Evolutionary conservation across 2,329 filamentous ascomycete genomes (phyloP), one percentile per base, ranked within the genome.

Genomic region (Aotearoamyces nothofagi): DNA sequence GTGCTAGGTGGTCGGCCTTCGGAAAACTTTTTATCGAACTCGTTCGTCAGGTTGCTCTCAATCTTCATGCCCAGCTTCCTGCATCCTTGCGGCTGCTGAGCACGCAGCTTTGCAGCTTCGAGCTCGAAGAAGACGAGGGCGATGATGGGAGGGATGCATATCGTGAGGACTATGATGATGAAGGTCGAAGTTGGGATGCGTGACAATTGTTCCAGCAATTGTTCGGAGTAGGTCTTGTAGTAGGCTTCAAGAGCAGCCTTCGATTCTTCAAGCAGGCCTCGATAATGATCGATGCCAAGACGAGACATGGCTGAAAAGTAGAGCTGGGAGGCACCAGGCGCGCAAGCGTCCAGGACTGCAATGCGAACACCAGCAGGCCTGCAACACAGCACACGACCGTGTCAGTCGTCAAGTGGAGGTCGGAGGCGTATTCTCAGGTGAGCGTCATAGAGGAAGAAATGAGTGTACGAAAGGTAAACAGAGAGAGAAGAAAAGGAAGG

Each of bases 41-140:
- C 65, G 43, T 75, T 69, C 15, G 50, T 41, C 3, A 74, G 50
- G 39, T 74, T 69, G 40, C 59, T 66, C 26, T 52, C 39, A 4
- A 42, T 54, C 37, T 50, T 50, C 22, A 69, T 44, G 10, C 65
- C 65, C 9, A 72, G 43, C 41, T 58, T 65, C 29, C 56, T 53
- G 40, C 67, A 71, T 32, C 66, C 66, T 33, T 47, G 50, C 0
- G 58, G 58, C n/a, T 53, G 33, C 17, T 50, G 43, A 5, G 46
- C 42, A 4, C 36, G 34, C n/a, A 44, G 34, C 27, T 42, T 39
- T 6, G 46, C 41, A 24, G 45, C 39, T 28, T 46, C 43, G 27
- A 37, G 35, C 35, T 49, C 45, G 37, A 49, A 51, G 25, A 49
- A 39, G 13, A 41, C 33, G 7, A 51, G 41, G 17, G 43, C 41